These are phyloP conservation scores for Metarhizium robertsii DNA, from an alignment of 2,329 filamentous ascomycete genomes.

Conservation along the genomic window DNA sequence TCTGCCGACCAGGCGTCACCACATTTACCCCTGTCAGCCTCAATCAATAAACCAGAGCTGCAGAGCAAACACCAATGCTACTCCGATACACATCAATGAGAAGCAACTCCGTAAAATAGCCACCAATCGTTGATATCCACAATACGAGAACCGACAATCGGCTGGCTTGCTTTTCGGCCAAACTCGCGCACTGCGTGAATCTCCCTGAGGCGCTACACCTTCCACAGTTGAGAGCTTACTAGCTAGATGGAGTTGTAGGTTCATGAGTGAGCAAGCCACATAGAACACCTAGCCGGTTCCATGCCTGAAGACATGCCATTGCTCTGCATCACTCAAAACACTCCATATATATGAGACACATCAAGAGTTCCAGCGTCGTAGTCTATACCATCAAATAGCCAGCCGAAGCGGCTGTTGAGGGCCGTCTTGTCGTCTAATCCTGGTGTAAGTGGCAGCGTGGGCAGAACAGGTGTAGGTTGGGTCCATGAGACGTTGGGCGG, in stretches of 20 bases:
- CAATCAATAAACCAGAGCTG: not conserved
- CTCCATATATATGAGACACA: too few species aligned
- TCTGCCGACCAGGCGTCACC: not conserved
- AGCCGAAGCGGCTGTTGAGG: too few species aligned
- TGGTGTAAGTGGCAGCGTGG: too few species aligned
- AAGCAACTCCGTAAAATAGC: not conserved
- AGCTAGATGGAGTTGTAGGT: too few species aligned
- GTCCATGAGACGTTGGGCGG: too few species aligned
- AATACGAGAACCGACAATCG: not conserved
- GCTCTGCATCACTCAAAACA: too few species aligned
- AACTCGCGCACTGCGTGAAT: not conserved
- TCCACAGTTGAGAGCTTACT: not conserved
- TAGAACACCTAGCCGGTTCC: too few species aligned
- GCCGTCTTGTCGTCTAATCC: too few species aligned
- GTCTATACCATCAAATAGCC: too few species aligned
- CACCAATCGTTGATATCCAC: not conserved
- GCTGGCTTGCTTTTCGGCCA: not conserved
- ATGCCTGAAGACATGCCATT: too few species aligned
- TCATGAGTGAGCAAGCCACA: not conserved
- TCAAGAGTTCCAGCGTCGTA: too few species aligned
- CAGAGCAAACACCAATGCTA: not conserved
- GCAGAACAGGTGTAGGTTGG: too few species aligned
- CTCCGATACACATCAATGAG: not conserved
- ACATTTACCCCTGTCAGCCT: not conserved
- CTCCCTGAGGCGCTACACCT: not conserved